Base-by-base conservation (phyloP, 345 rosid genomes). In the Mallotus nudiflorus region DNA sequence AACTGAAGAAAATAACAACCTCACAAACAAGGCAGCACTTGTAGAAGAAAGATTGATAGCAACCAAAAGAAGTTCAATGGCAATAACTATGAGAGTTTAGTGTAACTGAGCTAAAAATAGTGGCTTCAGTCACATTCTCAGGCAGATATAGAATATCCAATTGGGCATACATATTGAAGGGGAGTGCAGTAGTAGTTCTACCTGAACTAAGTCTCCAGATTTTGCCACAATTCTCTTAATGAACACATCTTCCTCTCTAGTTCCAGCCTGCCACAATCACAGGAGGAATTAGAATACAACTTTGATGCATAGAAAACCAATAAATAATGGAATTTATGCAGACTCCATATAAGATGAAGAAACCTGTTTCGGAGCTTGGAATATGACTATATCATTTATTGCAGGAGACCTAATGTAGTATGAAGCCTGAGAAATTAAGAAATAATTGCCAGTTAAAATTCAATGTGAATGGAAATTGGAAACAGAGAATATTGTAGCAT, bases 211-310 rank as follows among this genome's bases (percentile, higher is more conserved):
- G 53, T 82, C 85, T 57, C 85, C 85, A 44, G 74, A 80, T 67
- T 78, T 73, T 62, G 85, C 81, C 5, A 82, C 79, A 68, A 74
- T 52, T 77, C 83, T 73, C 71, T 82, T 79, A 24, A 82, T 77
- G 51, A 68, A 79, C 46, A 79, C 73, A 16, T 67, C 79, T 33
- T 70, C 78, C 37, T 71, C 73, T 42, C 50, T 62, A 55, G 52
- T 44, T 42, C 75, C 79, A 28, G 68, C 63, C 45, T 71, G 75
- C 75, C 62, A 65, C 66, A 58, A 45, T 16, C 18, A 42, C 11
- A 42, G 14, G 18, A 60, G 29, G 33, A 66, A 19, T 53, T 1
- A 70, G 5, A 11, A 54, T 65, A 45, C 33, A 24, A 27, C 24
- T 48, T 39, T 8, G 14, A 31, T 20, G 29, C 3, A 35, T 31